These are phyloP conservation scores for Tothia fuscella DNA, from an alignment of 2,329 filamentous ascomycete species.

Conservation along the genomic window DNA sequence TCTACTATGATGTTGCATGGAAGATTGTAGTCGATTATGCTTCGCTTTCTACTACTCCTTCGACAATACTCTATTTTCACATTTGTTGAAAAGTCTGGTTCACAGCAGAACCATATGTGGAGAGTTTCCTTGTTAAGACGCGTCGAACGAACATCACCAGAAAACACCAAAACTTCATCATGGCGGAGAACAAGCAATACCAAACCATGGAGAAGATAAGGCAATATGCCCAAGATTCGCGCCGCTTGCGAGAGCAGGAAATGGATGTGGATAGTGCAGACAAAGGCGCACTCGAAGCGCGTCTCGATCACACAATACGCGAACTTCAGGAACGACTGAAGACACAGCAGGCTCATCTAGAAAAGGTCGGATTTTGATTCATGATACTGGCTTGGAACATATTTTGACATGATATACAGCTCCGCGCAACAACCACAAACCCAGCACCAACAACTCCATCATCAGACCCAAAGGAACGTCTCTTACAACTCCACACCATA, in stretches of 20 bases:
- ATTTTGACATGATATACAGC: conserved; percentile 27
- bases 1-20: too few species aligned
- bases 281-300: conserved; percentile 33
- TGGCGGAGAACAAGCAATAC: too few species aligned
- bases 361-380: conserved; percentile 30
- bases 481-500: conserved; percentile 40
- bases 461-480: conserved; percentile 21
- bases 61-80: too few species aligned
- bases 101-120: too few species aligned
- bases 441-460: conserved; percentile 21
- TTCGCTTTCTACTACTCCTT: too few species aligned
- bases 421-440: conserved; percentile 24
- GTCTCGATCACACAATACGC: conserved; percentile 54
- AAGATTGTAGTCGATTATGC: too few species aligned
- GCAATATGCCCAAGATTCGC: conserved; percentile 16
- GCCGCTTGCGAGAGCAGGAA: conserved; percentile 15
- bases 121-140: too few species aligned
- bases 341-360: conserved; percentile 35
- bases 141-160: too few species aligned
- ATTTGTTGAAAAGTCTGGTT: too few species aligned
- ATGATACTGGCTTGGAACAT: not conserved
- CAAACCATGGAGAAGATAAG: conserved; percentile 6
- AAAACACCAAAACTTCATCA: too few species aligned
- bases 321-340: conserved; percentile 48
- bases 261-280: conserved; percentile 26